Conservation (phyloP, 495 filamentous ascomycete genomes). For the Penicillium manginii region DNA sequence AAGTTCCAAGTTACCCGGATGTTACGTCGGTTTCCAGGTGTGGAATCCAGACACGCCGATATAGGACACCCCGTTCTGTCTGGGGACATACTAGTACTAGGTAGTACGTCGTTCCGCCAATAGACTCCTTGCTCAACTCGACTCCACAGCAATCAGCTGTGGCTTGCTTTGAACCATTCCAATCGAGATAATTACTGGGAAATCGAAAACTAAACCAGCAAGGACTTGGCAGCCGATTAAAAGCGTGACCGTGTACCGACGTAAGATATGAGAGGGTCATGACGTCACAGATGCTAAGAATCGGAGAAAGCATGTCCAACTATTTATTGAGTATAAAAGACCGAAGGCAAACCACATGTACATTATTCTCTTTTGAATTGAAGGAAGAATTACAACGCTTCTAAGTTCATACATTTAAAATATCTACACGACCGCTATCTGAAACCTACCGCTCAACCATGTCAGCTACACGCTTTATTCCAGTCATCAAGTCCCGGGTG, state of each 20-base stretch:
- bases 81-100: no score
- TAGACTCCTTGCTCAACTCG: neutral
- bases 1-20: no score
- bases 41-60: neutral
- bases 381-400: no score
- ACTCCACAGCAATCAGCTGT: neutral
- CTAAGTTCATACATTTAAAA: no score
- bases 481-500: conserved; percentile 28
- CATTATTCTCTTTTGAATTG: no score
- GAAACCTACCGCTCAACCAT: conserved; percentile 13
- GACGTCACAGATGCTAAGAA: conserved; percentile 23
- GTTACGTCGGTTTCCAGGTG: no score
- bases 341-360: neutral
- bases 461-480: conserved; percentile 26
- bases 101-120: conserved; percentile 6
- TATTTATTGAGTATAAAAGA: conserved; percentile 9
- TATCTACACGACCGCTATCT: neutral
- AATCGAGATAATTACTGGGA: neutral
- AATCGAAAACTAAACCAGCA: conserved; percentile 6
- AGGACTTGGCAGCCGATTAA: neutral
- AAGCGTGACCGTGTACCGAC: conserved; percentile 33
- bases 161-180: conserved; percentile 3
- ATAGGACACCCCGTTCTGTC: neutral
- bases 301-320: conserved; percentile 10
- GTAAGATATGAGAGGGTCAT: conserved; percentile 31